These are phyloP conservation scores for Fusarium globosum DNA, from an alignment of 2,329 filamentous ascomycete species.

Conservation along the genomic window DNA sequence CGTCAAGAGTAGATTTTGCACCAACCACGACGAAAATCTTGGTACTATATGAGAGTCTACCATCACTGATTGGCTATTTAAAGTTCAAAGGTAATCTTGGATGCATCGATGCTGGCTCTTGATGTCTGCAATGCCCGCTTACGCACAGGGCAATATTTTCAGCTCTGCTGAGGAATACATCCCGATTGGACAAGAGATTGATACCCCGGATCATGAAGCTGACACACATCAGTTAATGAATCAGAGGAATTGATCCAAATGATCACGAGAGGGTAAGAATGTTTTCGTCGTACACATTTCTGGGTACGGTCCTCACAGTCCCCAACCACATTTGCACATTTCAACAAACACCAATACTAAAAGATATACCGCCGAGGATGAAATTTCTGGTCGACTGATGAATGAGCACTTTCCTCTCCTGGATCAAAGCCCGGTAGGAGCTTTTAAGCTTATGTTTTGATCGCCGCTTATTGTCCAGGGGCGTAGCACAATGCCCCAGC, in stretches of 20 bases:
- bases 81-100: background rate
- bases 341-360: background rate
- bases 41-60: background rate
- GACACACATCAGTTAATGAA: background rate
- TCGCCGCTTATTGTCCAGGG: background rate
- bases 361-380: accelerated
- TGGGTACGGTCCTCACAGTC: background rate
- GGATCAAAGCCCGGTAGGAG: background rate
- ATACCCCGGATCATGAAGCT: background rate
- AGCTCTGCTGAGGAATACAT: background rate
- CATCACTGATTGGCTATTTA: background rate
- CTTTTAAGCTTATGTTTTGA: background rate
- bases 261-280: background rate
- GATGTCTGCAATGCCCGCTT: background rate
- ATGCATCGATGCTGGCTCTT: accelerated
- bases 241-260: accelerated
- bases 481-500: background rate
- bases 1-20: too few species aligned
- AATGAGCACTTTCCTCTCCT: background rate
- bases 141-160: background rate
- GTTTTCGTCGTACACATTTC: background rate
- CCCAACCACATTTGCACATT: accelerated
- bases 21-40: background rate
- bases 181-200: background rate
- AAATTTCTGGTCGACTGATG: too few species aligned